These are phyloP conservation scores for Cutaneotrichosporon sp. DNA, from an alignment of 1,284 basidiomycete genomes.

Conservation along the genomic window DNA sequence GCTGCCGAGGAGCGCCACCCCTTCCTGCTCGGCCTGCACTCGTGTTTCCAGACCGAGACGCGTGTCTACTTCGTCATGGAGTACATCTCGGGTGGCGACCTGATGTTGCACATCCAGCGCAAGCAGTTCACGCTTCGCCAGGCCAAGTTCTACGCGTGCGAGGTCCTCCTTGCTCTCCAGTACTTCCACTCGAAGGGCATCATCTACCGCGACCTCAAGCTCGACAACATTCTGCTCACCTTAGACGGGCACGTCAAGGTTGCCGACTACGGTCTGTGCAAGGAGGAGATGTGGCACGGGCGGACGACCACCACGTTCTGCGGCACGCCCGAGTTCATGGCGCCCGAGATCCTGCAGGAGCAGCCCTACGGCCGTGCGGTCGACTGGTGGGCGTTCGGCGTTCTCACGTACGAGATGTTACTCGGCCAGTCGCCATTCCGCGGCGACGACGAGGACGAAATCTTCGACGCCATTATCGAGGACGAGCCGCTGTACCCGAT, in stretches of 20 bases:
- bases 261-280: conserved; percentile 98
- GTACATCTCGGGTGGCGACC: conserved; percentile 73
- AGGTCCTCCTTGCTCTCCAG: conserved; percentile 92
- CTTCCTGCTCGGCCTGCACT: conserved; percentile 94
- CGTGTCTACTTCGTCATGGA: conserved; percentile 86
- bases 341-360: conserved; percentile 98
- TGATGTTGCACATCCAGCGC: conserved; percentile 80
- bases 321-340: conserved; percentile 99
- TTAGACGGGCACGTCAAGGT: conserved; percentile 98
- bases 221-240: conserved; percentile 97
- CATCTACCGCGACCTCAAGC: conserved; percentile 90
- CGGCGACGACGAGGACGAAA: conserved; percentile 99
- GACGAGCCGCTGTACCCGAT: conserved; percentile 99
- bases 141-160: conserved; percentile 99
- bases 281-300: conserved; percentile 98
- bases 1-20: conserved; percentile 96
- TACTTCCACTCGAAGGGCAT: conserved; percentile 99
- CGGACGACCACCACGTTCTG: conserved; percentile 99
- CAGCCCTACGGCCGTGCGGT: conserved; percentile 98
- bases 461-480: conserved; percentile 98
- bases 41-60: conserved; percentile 99
- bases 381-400: conserved; percentile 99
- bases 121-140: conserved; percentile 76
- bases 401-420: conserved; percentile 98
- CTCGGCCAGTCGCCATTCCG: conserved; percentile 98